phyloP scores from a whole-genome alignment of 208 protist species.

The Acanthamoeba culbertsoni region DNA sequence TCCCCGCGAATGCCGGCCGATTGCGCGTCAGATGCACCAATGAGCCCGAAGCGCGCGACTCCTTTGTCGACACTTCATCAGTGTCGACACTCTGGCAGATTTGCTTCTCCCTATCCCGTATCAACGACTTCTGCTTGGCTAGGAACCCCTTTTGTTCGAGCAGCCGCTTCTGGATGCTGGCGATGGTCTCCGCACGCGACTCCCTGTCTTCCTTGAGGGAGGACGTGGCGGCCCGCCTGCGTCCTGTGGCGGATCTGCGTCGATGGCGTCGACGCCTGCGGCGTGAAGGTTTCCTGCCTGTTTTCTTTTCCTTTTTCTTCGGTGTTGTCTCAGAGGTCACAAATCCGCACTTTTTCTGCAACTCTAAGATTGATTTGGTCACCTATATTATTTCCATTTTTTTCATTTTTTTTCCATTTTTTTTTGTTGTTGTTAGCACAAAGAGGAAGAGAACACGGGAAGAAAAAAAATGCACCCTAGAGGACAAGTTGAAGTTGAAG shows the following conservation, averaged over 20 bases:
- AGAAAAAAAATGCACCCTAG: not conserved
- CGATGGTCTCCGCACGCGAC: not conserved
- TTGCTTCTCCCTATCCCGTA: too few relatives aligned
- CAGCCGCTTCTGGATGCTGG: not conserved
- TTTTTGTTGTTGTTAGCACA: too few relatives aligned
- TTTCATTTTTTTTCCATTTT: too few relatives aligned
- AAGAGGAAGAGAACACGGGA: too few relatives aligned
- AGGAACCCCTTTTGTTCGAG: not conserved
- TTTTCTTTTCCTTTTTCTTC: not conserved
- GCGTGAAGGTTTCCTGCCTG: not conserved
- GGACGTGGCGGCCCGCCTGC: not conserved
- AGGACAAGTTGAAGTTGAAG: slow-evolving; percentile 15
- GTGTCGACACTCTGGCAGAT: too few relatives aligned
- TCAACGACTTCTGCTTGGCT: not conserved
- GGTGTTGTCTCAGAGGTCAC: not conserved
- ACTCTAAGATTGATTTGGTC: not conserved
- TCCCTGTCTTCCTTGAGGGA: too few relatives aligned
- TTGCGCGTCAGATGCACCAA: not conserved
- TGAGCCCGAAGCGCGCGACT: not conserved
- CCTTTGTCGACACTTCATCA: not conserved
- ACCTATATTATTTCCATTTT: too few relatives aligned
- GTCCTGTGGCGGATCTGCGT: not conserved
- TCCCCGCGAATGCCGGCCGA: not conserved
- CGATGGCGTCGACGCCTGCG: not conserved
- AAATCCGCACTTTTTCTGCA: slow-evolving; percentile 20